A percentile compares a stretch with the other conserved stretches of the same genome.
Evolutionary conservation across 2,329 filamentous ascomycete genomes (phyloP).

Genomic region (Ramularia collo-cygni): DNA sequence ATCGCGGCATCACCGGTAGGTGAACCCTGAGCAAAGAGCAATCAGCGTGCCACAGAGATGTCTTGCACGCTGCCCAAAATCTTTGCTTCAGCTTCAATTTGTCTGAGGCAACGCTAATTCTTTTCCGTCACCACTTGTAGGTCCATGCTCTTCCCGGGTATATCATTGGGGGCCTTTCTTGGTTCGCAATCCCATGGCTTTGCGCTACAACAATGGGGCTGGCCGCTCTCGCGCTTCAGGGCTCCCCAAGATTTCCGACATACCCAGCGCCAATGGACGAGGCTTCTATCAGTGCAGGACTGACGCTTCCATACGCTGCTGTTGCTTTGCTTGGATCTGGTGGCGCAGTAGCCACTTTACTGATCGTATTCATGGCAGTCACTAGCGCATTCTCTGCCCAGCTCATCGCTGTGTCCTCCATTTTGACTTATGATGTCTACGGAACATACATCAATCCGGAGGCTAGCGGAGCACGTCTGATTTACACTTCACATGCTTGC

Average conservation of each 20-base stretch:
- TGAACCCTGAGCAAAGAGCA: no score
- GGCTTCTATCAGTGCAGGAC: slow-evolving; percentile 70
- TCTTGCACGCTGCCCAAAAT: no score
- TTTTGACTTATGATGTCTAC: slow-evolving; percentile 84
- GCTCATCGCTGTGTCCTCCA: slow-evolving; percentile 79
- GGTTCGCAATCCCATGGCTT: slow-evolving; percentile 44
- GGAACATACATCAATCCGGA: slow-evolving; percentile 76
- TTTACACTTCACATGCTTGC: slow-evolving; percentile 69
- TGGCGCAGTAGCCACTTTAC: slow-evolving; percentile 68
- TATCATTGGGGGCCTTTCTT: slow-evolving; percentile 38
- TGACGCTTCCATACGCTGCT: slow-evolving; percentile 79
- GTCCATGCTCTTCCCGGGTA: slow-evolving; percentile 33
- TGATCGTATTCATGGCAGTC: slow-evolving; percentile 86
- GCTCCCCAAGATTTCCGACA: slow-evolving; percentile 62
- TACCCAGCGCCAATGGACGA: slow-evolving; percentile 65
- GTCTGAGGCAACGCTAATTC: no score
- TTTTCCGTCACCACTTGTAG: no score
- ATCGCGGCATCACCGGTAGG: slow-evolving; percentile 33
- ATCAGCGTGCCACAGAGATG: no score
- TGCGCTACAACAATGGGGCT: slow-evolving; percentile 54
- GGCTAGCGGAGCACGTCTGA: slow-evolving; percentile 67
- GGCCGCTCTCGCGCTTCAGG: slow-evolving; percentile 71
- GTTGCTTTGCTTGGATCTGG: slow-evolving; percentile 76
- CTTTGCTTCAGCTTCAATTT: no score
- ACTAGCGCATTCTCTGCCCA: slow-evolving; percentile 77